Evolutionary conservation across 306 rosid species (phyloP).

Genomic region (Acacia acuminata): DNA sequence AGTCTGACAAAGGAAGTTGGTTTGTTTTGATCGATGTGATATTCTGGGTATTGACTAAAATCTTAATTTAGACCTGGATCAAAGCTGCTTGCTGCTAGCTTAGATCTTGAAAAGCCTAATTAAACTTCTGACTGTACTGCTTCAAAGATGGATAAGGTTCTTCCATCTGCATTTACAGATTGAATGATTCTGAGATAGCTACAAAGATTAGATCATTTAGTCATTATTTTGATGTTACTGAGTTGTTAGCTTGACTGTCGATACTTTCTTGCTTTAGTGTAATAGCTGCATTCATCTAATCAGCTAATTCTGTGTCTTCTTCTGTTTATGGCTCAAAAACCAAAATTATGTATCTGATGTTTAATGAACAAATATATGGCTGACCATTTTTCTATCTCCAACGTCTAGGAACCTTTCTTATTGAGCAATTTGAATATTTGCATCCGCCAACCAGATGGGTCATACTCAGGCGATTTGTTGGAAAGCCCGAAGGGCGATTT

Average conservation of each 20-base stretch:
- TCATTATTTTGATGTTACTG: not conserved
- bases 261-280: not conserved
- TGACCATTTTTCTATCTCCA: conserved; percentile 26
- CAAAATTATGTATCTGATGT: not conserved
- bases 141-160: not conserved
- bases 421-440: conserved; percentile 69
- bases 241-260: not conserved
- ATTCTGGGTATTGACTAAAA: not conserved
- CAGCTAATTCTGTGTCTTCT: not conserved
- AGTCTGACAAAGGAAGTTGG: not conserved
- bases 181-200: not conserved
- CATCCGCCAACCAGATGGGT: conserved; percentile 78
- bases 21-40: not conserved
- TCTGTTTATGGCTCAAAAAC: not conserved
- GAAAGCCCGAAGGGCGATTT: conserved; percentile 67
- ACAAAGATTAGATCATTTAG: not conserved
- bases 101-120: not conserved
- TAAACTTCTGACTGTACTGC: not conserved
- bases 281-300: not conserved
- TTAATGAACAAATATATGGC: not conserved
- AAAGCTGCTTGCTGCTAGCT: not conserved
- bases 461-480: conserved; percentile 58
- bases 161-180: not conserved
- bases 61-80: not conserved
- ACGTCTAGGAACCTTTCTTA: conserved; percentile 54